phyloP scores from a whole-genome alignment of 805 yeast species.

The Sugiyamaella smithiae region DNA sequence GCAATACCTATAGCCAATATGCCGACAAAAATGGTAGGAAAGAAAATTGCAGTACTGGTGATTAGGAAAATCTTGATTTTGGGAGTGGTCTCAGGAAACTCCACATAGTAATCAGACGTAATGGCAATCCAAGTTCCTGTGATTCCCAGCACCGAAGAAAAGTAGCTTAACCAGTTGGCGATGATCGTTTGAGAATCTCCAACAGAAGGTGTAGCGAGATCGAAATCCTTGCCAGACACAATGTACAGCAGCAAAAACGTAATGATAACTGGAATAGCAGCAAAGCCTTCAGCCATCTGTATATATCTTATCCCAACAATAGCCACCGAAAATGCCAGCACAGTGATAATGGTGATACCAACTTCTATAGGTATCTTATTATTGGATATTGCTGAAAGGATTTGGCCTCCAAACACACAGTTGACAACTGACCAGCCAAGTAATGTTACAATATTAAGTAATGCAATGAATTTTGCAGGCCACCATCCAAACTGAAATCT shows the following conservation, averaged over 20 bases:
- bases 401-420: slow-evolving; percentile 84
- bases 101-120: slow-evolving; percentile 78
- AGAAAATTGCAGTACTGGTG: slow-evolving; percentile 62
- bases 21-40: slow-evolving; percentile 78
- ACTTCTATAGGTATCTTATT: slow-evolving; percentile 66
- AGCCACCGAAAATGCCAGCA: slow-evolving; percentile 62
- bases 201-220: slow-evolving; percentile 32
- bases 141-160: slow-evolving; percentile 69
- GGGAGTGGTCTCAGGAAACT: slow-evolving; percentile 71
- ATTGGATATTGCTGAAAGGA: slow-evolving; percentile 61
- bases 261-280: slow-evolving; percentile 66
- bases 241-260: slow-evolving; percentile 69
- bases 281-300: slow-evolving; percentile 60
- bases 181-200: slow-evolving; percentile 45
- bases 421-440: slow-evolving; percentile 96
- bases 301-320: slow-evolving; percentile 76
- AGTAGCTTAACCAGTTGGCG: slow-evolving; percentile 72
- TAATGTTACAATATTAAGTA: slow-evolving; percentile 70
- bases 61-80: slow-evolving; percentile 51
- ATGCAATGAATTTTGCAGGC: slow-evolving; percentile 71
- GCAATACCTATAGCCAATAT: slow-evolving; percentile 70
- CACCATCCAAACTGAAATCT: slow-evolving; percentile 83
- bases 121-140: slow-evolving; percentile 89
- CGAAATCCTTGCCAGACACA: slow-evolving; percentile 36
- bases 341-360: slow-evolving; percentile 70